phyloP scores from a whole-genome alignment of 495 filamentous ascomycete species.

The Evansstolkia leycettana region DNA sequence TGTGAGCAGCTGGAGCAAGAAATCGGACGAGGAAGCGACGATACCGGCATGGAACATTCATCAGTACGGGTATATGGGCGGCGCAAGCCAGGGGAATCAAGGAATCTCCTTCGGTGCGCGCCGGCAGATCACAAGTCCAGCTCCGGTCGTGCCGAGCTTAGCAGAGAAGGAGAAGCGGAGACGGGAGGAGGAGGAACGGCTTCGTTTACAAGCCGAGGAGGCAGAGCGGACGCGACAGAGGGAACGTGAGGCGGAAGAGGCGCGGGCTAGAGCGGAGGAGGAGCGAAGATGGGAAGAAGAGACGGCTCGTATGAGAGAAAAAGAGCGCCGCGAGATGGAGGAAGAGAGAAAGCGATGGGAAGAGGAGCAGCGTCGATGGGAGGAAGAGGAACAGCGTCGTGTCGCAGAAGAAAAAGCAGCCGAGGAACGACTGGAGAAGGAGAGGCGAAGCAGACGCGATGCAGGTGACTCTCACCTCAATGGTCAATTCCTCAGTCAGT shows the following conservation, averaged over 20 bases:
- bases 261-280: constrained; percentile 54
- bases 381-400: constrained; percentile 65
- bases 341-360: constrained; percentile 74
- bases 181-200: constrained; percentile 50
- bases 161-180: constrained; percentile 52
- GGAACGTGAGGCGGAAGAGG: constrained; percentile 59
- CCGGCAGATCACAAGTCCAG: constrained; percentile 80
- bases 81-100: constrained; percentile 89
- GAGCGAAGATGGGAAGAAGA: constrained; percentile 74
- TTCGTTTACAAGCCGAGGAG: constrained; percentile 50
- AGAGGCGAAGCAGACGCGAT: constrained; percentile 48
- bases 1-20: constrained; percentile 87
- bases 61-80: constrained; percentile 98
- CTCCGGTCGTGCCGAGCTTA: constrained; percentile 64
- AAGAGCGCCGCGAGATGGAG: constrained; percentile 56
- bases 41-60: constrained; percentile 96
- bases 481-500: constrained; percentile 79
- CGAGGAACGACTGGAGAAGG: constrained; percentile 51
- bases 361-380: constrained; percentile 74
- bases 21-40: constrained; percentile 64
- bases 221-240: constrained; percentile 46
- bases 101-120: constrained; percentile 85
- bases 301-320: constrained; percentile 50
- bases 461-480: constrained; percentile 55
- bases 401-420: constrained; percentile 61